Evolutionary conservation across 2,329 filamentous ascomycete genomes (phyloP).

Genomic region (Grosmannia huntii): DNA sequence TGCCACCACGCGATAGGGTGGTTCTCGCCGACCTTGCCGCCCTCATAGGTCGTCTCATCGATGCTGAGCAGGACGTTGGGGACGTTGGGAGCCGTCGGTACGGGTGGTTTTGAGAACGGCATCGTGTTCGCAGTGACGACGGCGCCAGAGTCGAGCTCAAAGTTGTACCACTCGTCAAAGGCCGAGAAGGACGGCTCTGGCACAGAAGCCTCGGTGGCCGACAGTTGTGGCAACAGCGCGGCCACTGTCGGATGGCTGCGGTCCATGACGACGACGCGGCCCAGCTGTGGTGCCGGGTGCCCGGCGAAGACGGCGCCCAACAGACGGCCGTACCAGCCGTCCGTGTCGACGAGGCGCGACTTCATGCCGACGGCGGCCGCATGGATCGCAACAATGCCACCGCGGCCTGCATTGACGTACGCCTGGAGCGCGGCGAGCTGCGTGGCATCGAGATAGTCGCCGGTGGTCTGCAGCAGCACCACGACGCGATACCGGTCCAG

Average conservation of each 20-base stretch:
- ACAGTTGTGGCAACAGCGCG: constrained; percentile 10
- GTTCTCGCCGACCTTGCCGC: constrained; percentile 22
- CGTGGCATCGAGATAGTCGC: constrained; percentile 20
- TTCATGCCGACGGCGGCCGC: constrained; percentile 23
- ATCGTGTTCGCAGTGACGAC: not conserved
- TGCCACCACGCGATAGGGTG: constrained; percentile 28
- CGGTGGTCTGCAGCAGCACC: constrained; percentile 26
- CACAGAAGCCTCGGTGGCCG: constrained; percentile 2
- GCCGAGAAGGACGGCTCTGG: constrained; percentile 12
- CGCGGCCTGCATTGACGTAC: constrained; percentile 20
- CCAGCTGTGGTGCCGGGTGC: constrained; percentile 24
- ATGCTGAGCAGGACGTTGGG: constrained; percentile 21
- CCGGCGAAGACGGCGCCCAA: constrained; percentile 25
- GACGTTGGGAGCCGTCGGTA: not conserved
- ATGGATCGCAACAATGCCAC: constrained; percentile 28
- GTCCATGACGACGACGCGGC: constrained; percentile 19
- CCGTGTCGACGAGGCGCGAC: constrained; percentile 4
- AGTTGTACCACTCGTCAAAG: constrained; percentile 32
- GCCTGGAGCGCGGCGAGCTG: constrained; percentile 22
- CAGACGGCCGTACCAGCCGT: constrained; percentile 24
- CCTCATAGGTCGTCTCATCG: constrained; percentile 22
- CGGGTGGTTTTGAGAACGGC: not conserved
- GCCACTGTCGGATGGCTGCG: constrained; percentile 18
- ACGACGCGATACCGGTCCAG: constrained; percentile 22
- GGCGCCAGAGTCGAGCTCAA: constrained; percentile 12